Evolutionary conservation across 495 filamentous ascomycete species (phyloP), one percentile per base, ranked within the genome.

Genomic region (Hyphodiscus hymeniophilus): DNA sequence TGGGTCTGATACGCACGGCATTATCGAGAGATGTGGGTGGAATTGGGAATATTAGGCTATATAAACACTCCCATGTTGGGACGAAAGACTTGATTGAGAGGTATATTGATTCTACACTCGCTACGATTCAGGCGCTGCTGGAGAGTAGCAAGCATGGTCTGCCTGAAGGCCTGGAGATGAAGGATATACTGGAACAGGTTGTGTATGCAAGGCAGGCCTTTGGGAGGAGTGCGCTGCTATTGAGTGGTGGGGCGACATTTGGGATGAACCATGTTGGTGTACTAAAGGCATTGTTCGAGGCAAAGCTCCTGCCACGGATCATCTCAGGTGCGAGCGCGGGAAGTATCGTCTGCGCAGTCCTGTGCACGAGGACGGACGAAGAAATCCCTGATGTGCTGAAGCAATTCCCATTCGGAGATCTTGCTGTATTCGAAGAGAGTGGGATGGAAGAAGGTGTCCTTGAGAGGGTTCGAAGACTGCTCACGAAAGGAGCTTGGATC

Each of bases 261-360:
- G 91, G 91, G 21, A 95, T 97, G 91, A 86, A 85, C 39, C 91
- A 97, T 62, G 84, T 96, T 51, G 91, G 91, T 2, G 90, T 96
- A n/a, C 67, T 95, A 51, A 94, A 95, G 57, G 74, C 84, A 4
- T 73, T 97, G 13, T 89, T 76, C 60, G 79, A 94, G 59, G 67
- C 76, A 13, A 76, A 75, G 0, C 70, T 95, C 3, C 75, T 96
- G 2, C 91, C 91, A 7, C 80, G 89, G 16, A 92, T 97, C 60
- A 90, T 97, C 45, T 95, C 89, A 0, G 91, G 91, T 6, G 85
- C 90, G 0, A 95, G 89, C 1, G 91, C 91, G 2, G 91, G 91
- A n/a, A 91, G 87, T 51, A 95, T 97, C 38, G 87, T 96, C 21
- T 88, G 81, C 50, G 75, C 89, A 0, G 86, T 96, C 0, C 69